Evolutionary conservation across 2,329 filamentous ascomycete species (phyloP), one percentile per base, ranked within the genome.

Genomic region (Mollisiaceae sp.): DNA sequence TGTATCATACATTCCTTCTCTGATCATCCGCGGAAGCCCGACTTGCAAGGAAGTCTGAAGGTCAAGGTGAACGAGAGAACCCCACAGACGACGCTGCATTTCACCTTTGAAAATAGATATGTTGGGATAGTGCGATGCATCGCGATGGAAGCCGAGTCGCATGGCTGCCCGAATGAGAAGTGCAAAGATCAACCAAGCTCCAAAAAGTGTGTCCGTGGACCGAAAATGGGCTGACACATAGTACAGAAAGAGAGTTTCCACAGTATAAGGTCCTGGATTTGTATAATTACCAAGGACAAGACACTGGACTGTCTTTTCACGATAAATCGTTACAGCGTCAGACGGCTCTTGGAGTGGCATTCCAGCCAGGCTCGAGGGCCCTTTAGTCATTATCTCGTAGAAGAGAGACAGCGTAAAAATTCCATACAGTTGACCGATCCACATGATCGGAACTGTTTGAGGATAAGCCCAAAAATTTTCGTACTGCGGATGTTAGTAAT

Each of bases 1-100:
- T 0, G 87, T 89, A 71, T 91, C 89, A 59, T 82, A 85, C 67
- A 90, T 87, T 35, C 86, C 83, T 38, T 84, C 82, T 64, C 85
- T 82, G 59, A 91, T 81, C 86, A 91, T 89, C 71, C 84, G 84
- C 1, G 89, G 89, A 63, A 92, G 79, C 1, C 89, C 89, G 64
- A 90, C 82, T 73, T 91, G 88, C 72, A 89, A 90, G 1, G 87
- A 86, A 39, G 89, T 87, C 4, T 90, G 75, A 8, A 88, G 76
- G 73, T 91, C 89, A 47, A 89, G 80, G 72, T 89, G 85, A 20
- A 80, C 76, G 14, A 82, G 80, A 65, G 84, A 77, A 65, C 81
- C 81, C 85, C 85, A 87, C 69, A 83, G 75, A 63, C 88, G 80
- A 39, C 88, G 81, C 67, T 87, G 82, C 86, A 91, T 93, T 76